Evolutionary conservation across 2,329 filamentous ascomycete genomes (phyloP).

Genomic region (Alternaria triticina): DNA sequence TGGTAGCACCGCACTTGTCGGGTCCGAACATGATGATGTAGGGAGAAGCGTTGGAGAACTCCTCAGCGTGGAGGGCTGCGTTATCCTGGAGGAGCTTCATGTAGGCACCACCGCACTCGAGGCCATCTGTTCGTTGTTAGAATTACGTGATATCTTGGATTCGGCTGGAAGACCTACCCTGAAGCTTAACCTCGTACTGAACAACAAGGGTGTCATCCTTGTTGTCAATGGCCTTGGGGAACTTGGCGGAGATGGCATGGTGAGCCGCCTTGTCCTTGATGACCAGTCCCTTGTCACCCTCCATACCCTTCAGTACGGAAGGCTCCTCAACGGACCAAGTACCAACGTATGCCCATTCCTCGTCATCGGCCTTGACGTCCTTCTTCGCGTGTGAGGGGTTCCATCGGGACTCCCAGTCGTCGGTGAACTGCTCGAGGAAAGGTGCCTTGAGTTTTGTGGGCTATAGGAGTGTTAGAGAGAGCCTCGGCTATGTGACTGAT

Average conservation of each 20-base stretch:
- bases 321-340: conserved; percentile 98
- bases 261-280: conserved; percentile 98
- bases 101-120: conserved; percentile 98
- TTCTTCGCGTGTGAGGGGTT: conserved; percentile 97
- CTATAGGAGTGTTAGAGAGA: conserved; percentile 58
- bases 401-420: conserved; percentile 94
- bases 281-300: conserved; percentile 94
- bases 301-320: conserved; percentile 84
- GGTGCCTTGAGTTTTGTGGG: conserved; percentile 87
- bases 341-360: conserved; percentile 95
- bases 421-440: conserved; percentile 98
- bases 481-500: background rate
- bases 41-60: conserved; percentile 96
- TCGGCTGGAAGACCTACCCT: conserved; percentile 70
- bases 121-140: conserved; percentile 69
- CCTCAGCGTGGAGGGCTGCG: conserved; percentile 93
- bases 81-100: conserved; percentile 98
- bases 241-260: conserved; percentile 99
- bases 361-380: conserved; percentile 76
- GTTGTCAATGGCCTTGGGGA: conserved; percentile 94
- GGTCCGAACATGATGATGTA: conserved; percentile 99
- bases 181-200: conserved; percentile 99
- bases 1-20: conserved; percentile 98
- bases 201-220: conserved; percentile 97
- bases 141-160: background rate